Percentiles rank a stretch among this genome's conserved stretches.
phyloP scores from a whole-genome alignment of 1,284 basidiomycete genomes.

The Blastosporella zonata region DNA sequence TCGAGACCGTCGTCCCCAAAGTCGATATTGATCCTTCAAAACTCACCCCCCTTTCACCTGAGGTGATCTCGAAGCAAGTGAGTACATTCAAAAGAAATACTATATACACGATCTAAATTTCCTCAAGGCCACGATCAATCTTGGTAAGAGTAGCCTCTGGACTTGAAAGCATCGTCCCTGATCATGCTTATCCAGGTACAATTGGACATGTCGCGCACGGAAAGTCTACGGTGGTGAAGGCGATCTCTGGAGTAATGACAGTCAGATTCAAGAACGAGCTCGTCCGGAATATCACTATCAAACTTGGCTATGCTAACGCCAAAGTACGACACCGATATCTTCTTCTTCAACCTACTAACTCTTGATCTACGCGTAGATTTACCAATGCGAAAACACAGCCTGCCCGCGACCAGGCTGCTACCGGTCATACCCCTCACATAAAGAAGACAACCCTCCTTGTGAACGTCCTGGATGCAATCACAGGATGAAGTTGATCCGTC shows the following conservation, averaged over 20 bases:
- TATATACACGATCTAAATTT: constrained; percentile 8
- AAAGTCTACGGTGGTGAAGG: constrained; percentile 98
- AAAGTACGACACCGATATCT: constrained; percentile 59
- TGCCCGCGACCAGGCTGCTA: constrained; percentile 95
- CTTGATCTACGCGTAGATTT: constrained; percentile 64
- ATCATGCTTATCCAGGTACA: constrained; percentile 56
- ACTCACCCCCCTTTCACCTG: constrained; percentile 88
- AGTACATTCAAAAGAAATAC: constrained; percentile 25
- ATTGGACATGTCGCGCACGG: constrained; percentile 98
- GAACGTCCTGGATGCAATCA: constrained; percentile 90
- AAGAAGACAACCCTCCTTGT: constrained; percentile 92
- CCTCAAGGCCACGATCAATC: constrained; percentile 77
- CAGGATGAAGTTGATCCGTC: constrained; percentile 88
- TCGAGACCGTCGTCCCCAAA: constrained; percentile 53
- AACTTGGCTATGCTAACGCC: constrained; percentile 97
- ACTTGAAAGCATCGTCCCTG: constrained; percentile 8
- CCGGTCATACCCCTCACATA: constrained; percentile 89
- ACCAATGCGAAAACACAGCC: constrained; percentile 92
- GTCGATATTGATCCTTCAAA: constrained; percentile 76
- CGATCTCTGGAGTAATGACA: constrained; percentile 98
- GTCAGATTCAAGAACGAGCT: constrained; percentile 99
- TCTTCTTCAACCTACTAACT: constrained; percentile 11
- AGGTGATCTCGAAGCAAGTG: constrained; percentile 98
- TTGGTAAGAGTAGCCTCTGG: constrained; percentile 49
- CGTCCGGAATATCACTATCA: constrained; percentile 98